These are phyloP conservation scores for Penicillium sclerotigenum DNA, from an alignment of 2,329 filamentous ascomycete genomes.

Conservation along the genomic window DNA sequence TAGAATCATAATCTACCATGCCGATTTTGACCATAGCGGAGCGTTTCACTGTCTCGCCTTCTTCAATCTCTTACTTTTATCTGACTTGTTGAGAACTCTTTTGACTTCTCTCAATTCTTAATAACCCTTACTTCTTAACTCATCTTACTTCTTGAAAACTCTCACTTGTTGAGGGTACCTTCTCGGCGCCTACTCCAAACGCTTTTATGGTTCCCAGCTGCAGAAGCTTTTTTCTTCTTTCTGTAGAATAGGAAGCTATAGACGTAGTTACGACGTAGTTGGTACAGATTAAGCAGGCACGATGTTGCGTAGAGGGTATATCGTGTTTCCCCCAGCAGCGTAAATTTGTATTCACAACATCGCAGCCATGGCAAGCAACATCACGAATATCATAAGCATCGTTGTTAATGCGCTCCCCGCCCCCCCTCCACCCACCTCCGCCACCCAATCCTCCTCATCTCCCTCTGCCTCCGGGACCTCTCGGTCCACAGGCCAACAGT, in stretches of 20 bases:
- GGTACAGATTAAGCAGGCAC: neutral
- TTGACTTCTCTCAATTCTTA: too few relatives aligned
- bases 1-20: too few relatives aligned
- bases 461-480: neutral
- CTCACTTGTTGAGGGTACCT: too few relatives aligned
- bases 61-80: too few relatives aligned
- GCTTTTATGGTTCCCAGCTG: neutral
- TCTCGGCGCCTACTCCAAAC: neutral
- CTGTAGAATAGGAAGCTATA: neutral
- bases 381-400: neutral
- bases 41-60: too few relatives aligned
- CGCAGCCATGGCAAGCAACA: neutral
- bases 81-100: too few relatives aligned
- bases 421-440: neutral
- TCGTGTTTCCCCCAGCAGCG: neutral
- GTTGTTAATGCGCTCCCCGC: neutral
- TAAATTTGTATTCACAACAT: neutral
- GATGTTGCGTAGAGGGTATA: neutral
- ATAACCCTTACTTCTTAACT: too few relatives aligned
- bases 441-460: neutral
- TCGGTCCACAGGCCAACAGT: neutral
- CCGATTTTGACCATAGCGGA: too few relatives aligned
- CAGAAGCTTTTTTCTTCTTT: neutral
- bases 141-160: too few relatives aligned
- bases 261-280: neutral